phyloP scores from a whole-genome alignment of 345 rosid genomes.

The Stellera chamaejasme region DNA sequence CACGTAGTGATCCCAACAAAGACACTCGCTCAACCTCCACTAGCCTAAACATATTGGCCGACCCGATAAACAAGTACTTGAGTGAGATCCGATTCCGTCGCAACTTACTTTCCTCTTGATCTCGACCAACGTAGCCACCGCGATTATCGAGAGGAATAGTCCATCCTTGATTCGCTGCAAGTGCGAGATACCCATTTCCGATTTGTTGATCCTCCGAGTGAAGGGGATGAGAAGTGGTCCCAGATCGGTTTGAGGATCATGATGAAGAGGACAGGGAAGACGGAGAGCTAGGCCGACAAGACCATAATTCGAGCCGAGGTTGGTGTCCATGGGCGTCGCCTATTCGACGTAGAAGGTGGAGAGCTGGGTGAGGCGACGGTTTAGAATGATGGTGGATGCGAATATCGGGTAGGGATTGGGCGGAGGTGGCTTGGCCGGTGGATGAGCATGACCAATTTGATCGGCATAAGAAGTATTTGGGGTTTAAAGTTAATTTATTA shows the following conservation, averaged over 20 bases:
- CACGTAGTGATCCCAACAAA: no score
- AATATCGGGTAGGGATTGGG: no score
- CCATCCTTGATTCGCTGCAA: conserved; percentile 85
- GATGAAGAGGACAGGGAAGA: conserved; percentile 67
- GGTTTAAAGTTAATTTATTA: no score
- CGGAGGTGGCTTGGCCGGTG: no score
- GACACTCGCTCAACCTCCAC: no score
- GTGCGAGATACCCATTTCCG: conserved; percentile 69
- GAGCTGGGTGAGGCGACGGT: conserved; percentile 79
- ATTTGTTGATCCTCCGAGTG: conserved; percentile 48
- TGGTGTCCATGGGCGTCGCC: conserved; percentile 70
- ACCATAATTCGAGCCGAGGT: conserved; percentile 48
- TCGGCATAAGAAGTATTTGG: no score
- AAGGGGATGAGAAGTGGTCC: conserved; percentile 57
- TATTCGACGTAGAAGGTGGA: conserved; percentile 72
- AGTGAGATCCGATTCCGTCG: no score
- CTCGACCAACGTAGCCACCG: no score
- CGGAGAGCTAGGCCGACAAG: conserved; percentile 71
- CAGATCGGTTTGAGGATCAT: conserved; percentile 63
- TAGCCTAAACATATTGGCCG: no score
- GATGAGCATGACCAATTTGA: no score
- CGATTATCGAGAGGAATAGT: conserved; percentile 49
- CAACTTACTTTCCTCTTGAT: no score
- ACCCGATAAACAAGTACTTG: no score
- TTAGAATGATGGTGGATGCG: conserved; percentile 67